Conservation (phyloP, 2,329 filamentous ascomycete genomes). For the Lecanicillium sp. region DNA sequence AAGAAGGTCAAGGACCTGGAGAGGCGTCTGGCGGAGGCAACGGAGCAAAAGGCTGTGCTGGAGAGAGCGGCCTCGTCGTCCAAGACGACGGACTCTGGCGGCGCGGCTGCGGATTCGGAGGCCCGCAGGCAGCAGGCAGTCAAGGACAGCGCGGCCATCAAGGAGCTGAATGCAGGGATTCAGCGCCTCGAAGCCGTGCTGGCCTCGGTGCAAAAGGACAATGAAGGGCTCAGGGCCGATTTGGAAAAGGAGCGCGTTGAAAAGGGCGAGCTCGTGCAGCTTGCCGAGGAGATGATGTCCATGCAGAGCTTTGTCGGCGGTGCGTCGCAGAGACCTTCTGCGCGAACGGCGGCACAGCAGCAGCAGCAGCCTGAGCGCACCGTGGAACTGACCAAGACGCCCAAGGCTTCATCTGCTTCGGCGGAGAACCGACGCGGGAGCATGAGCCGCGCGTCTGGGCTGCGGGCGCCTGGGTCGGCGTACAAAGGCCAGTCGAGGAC, state of each 20-base stretch:
- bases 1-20: constrained; percentile 80
- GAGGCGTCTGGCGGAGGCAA: constrained; percentile 58
- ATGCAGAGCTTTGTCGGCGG: constrained; percentile 45
- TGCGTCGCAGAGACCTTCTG: constrained; percentile 2
- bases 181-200: constrained; percentile 69
- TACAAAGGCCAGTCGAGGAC: constrained; percentile 35
- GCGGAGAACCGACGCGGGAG: constrained; percentile 45
- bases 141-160: constrained; percentile 58
- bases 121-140: constrained; percentile 51
- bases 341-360: constrained; percentile 13
- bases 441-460: constrained; percentile 46
- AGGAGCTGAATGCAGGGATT: constrained; percentile 64
- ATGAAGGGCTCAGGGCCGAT: constrained; percentile 54
- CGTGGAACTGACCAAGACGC: constrained; percentile 19
- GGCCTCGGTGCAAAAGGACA: constrained; percentile 60
- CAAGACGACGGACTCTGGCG: constrained; percentile 41
- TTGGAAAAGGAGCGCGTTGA: constrained; percentile 71
- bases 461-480: constrained; percentile 52
- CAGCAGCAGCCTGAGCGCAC: constrained; percentile 7
- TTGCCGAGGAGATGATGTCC: constrained; percentile 77
- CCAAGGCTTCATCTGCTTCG: constrained; percentile 26
- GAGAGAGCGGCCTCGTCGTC: constrained; percentile 54
- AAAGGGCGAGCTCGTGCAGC: constrained; percentile 73
- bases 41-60: constrained; percentile 68
- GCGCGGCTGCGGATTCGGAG: constrained; percentile 25